Percentiles rank a stretch among this genome's conserved stretches.
Evolutionary conservation across 2,329 filamentous ascomycete species (phyloP).

Genomic region (Ophiostoma tasmaniense): DNA sequence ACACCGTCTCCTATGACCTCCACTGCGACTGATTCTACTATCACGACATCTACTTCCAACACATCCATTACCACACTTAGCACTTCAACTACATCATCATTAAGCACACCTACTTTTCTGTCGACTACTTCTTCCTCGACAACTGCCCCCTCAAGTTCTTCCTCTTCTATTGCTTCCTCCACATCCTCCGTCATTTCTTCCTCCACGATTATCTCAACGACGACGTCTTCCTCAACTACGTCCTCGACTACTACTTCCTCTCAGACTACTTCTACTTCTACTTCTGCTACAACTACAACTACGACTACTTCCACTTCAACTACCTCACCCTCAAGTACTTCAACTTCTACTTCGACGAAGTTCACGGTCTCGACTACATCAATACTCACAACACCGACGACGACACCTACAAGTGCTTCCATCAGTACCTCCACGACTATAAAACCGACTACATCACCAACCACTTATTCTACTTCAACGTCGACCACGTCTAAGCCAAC

Average conservation of each 20-base stretch:
- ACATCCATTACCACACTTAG: background rate
- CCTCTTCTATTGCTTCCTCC: background rate
- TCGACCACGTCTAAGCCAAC: background rate
- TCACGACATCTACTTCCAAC: background rate
- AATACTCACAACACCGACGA: too few relatives aligned
- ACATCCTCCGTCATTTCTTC: too few relatives aligned
- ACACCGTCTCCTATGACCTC: background rate
- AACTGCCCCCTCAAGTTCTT: background rate
- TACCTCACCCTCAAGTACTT: too few relatives aligned
- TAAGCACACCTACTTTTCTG: background rate
- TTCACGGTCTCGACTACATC: too few relatives aligned
- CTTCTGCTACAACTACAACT: background rate
- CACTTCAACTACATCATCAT: background rate
- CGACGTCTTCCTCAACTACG: background rate
- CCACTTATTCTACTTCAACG: background rate
- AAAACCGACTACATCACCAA: too few relatives aligned
- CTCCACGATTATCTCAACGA: background rate
- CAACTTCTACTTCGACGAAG: too few relatives aligned
- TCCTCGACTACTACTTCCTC: background rate
- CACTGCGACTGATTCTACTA: background rate
- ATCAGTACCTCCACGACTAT: too few relatives aligned
- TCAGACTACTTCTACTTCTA: background rate
- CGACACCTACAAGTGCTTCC: too few relatives aligned
- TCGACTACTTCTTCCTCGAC: background rate
- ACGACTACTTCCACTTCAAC: too few relatives aligned